Evolutionary conservation across 1,284 basidiomycete genomes (phyloP).

Genomic region (Puccinia coronata): DNA sequence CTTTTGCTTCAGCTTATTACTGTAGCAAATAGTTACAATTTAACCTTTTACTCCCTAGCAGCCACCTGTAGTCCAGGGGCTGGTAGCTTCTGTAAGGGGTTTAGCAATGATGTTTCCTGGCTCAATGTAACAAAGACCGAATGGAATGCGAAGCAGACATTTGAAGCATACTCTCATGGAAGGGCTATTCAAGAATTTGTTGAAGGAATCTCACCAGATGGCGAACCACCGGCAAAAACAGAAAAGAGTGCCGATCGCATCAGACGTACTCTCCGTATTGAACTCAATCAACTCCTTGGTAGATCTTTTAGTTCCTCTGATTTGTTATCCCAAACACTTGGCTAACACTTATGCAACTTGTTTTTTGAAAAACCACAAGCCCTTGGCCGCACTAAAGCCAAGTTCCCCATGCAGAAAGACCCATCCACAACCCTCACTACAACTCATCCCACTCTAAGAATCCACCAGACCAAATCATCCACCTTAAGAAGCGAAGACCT

Average conservation of each 20-base stretch:
- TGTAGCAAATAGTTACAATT: neutral
- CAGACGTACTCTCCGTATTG: neutral
- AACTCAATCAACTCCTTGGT: slow-evolving; percentile 12
- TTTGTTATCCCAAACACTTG: neutral
- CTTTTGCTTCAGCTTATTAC: neutral
- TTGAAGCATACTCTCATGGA: slow-evolving; percentile 9
- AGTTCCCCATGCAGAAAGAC: neutral
- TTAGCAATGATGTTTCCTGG: neutral
- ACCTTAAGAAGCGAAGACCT: too few relatives aligned
- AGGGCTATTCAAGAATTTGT: slow-evolving; percentile 4
- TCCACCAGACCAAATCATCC: too few relatives aligned
- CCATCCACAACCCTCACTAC: neutral
- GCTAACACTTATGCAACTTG: neutral
- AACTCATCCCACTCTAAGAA: too few relatives aligned
- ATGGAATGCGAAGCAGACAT: neutral
- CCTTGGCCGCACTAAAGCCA: neutral
- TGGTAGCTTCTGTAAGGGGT: neutral
- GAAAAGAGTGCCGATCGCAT: neutral
- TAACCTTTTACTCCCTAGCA: neutral
- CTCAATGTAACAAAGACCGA: neutral
- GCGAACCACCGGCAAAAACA: neutral
- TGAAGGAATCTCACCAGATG: neutral
- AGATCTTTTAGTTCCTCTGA: neutral
- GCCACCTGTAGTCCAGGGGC: neutral
- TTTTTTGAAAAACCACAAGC: neutral